phyloP scores from a whole-genome alignment of 176 grass and related monocot species.

The Paspalum vaginatum region DNA sequence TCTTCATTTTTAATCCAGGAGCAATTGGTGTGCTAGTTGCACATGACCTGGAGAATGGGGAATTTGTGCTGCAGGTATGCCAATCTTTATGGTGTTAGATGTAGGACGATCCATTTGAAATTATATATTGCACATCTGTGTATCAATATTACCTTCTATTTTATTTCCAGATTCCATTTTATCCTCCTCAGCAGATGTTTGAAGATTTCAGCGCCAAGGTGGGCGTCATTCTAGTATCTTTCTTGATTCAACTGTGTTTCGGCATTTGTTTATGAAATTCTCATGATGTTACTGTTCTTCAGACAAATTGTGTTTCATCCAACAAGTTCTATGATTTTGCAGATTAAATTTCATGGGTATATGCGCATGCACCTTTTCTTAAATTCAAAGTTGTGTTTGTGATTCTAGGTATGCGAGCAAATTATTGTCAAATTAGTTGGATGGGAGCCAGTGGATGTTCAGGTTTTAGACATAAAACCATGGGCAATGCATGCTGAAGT shows the following conservation, averaged over 20 bases:
- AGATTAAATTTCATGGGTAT: conserved; percentile 27
- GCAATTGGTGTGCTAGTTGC: conserved; percentile 86
- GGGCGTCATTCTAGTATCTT: conserved; percentile 36
- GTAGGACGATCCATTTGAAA: not conserved
- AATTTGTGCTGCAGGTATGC: conserved; percentile 89
- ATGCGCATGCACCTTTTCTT: not conserved
- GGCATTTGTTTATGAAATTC: not conserved
- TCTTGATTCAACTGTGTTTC: conserved; percentile 25
- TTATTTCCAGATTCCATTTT: conserved; percentile 83
- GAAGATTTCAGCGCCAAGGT: conserved; percentile 89
- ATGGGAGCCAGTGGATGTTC: conserved; percentile 68
- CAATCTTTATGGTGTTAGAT: conserved; percentile 21
- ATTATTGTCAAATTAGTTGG: conserved; percentile 93
- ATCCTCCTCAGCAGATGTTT: conserved; percentile 87
- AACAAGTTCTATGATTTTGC: not conserved
- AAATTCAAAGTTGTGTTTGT: not conserved
- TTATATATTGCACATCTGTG: conserved; percentile 18
- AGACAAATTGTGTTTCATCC: not conserved
- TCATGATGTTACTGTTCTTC: not conserved
- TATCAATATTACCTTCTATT: conserved; percentile 36
- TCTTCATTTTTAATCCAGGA: conserved; percentile 84
- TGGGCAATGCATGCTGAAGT: conserved; percentile 99
- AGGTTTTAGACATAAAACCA: conserved; percentile 87
- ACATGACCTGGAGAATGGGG: conserved; percentile 92
- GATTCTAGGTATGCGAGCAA: conserved; percentile 72